These are phyloP conservation scores for Aspergillus nomiae DNA, from an alignment of 2,329 filamentous ascomycete genomes.

Conservation along the genomic window DNA sequence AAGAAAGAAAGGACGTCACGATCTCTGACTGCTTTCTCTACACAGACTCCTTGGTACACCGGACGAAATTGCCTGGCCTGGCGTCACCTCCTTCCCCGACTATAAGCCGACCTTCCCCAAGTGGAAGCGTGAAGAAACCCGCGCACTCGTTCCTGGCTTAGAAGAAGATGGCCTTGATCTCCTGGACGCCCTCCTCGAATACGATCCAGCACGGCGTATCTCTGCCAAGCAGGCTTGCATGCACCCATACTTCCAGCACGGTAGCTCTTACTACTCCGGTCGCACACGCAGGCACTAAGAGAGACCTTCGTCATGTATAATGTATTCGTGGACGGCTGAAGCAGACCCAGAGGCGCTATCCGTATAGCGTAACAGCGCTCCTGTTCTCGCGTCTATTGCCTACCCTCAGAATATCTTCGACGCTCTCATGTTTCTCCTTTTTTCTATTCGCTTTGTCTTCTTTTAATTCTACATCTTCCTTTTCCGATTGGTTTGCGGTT, in stretches of 20 bases:
- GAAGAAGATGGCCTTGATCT: slow-evolving; percentile 60
- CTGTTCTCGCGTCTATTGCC: not conserved
- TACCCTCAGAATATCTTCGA: slow-evolving; percentile 1
- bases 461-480: slow-evolving; percentile 9
- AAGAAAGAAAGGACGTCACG: too few species aligned
- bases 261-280: slow-evolving; percentile 51
- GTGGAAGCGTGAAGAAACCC: slow-evolving; percentile 72
- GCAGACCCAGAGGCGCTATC: slow-evolving; percentile 8
- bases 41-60: slow-evolving; percentile 76
- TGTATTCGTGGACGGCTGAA: slow-evolving; percentile 20
- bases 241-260: slow-evolving; percentile 76
- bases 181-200: slow-evolving; percentile 72
- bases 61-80: slow-evolving; percentile 79
- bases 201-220: slow-evolving; percentile 82
- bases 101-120: slow-evolving; percentile 92
- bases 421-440: slow-evolving; percentile 15
- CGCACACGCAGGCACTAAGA: slow-evolving; percentile 43
- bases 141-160: slow-evolving; percentile 69
- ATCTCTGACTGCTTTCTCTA: slow-evolving; percentile 20
- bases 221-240: slow-evolving; percentile 85
- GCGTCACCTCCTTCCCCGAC: slow-evolving; percentile 91
- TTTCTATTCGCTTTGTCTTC: slow-evolving; percentile 14
- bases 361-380: not conserved
- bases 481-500: not conserved
- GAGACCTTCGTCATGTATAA: slow-evolving; percentile 14